Base-by-base conservation (phyloP, 2,329 filamentous ascomycete species). In the Apiospora saccharicola region DNA sequence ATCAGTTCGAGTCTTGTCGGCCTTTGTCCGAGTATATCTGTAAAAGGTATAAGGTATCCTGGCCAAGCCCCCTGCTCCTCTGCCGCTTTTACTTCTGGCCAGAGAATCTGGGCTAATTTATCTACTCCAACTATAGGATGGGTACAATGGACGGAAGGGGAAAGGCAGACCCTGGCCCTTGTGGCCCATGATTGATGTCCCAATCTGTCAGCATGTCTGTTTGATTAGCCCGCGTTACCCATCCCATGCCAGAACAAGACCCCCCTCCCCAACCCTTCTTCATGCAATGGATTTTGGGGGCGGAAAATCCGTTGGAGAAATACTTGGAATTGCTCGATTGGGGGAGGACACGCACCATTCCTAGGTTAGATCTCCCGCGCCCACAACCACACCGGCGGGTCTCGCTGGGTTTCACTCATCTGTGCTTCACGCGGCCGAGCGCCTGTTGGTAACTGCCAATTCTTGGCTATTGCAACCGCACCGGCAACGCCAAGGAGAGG, bases 281-380 rank as follows among this genome's bases (percentile, higher is more conserved):
- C 57, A 24, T 64, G 57, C 57, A 64, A 41, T 64, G 57, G 19
- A 41, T 64, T 64, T 64, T 64, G 34, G 34, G 57, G 34, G 34
- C 57, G 19, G 10, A 64, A 64, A 64, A 64, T 64, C 57, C 57
- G 34, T 64, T 64, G 57, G 57, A 64, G 57, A 64, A 64, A 64
- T 37, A 41, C 30, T 34, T n/a, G 8, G 19, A n/a, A 41, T 64
- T 64, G 41, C 57, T 64, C 34, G 57, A 64, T 64, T 64, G 16
- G 57, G 57, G 24, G 19, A 10, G 37, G 37, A 41, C 37, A 41
- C 26, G 26, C 26, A 64, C 30, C n/a, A 41, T n/a, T 64, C 57
- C 57, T 64, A 41, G 34, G 57, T 41, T 41, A 64, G 57, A 64
- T 64, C 57, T 64, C 57, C 57, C 57, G 57, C 51, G 49, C 30